Base-by-base conservation (phyloP, 441 rosid genomes). In the Adansonia gregorii region DNA sequence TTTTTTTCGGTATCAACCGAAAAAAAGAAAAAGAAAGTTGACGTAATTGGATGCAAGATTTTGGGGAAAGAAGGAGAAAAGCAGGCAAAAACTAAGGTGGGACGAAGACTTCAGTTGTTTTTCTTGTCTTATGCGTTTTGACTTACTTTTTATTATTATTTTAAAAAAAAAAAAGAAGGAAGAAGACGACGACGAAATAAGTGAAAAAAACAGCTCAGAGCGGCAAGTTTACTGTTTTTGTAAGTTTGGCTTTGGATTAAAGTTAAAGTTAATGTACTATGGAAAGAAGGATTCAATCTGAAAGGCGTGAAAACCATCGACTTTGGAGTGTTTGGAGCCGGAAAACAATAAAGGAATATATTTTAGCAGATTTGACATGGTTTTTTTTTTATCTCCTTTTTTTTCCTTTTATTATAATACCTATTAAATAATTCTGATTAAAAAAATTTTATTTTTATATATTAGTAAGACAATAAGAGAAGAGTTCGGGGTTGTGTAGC, bases 301-400 rank as follows among this genome's bases (percentile, higher is more conserved):
- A 46, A 20, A 67, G 9, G 78, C 87, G 82, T 84, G 90, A 72
- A 76, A 67, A 65, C 82, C 88, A 74, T 51, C 79, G 79, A 81
- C 56, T 51, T 14, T 4, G 12, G 52, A 35, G 67, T 27, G 35
- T 19, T 73, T 17, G 43, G 51, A 41, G 52, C n/a, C 31, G 12
- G 69, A 48, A 68, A 68, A 4, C 56, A 35, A 27, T 8, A 10
- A 22, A 71, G 19, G 39, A 17, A 31, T 61, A 39, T 68, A 22
- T n/a, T 19, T 19, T 15, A 14, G 60, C 43, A 27, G 35, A 27
- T 27, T 27, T 27, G 2, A 3, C 35, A 27, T 27, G 2, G 35
- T 2, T 27, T 27, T 27, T 27, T 12, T 49, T 49, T 2, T 49
- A 27, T 27, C 3, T 49, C 4, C 54, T 10, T 49, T 11, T 12